phyloP scores from a whole-genome alignment of 176 grass and related monocot genomes.

The Poa pratensis region DNA sequence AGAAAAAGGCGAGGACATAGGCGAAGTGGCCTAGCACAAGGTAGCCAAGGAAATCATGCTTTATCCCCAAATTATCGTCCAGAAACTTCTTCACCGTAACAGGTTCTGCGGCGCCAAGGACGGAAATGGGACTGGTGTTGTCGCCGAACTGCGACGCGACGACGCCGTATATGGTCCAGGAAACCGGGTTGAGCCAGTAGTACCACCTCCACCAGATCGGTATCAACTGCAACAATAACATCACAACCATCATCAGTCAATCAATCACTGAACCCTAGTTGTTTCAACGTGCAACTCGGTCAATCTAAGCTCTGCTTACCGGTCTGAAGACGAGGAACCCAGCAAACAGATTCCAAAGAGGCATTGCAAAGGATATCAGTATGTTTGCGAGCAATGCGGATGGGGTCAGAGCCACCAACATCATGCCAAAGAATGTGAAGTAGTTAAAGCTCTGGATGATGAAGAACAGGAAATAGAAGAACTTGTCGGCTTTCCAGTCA shows the following conservation, averaged over 20 bases:
- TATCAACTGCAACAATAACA: constrained; percentile 43
- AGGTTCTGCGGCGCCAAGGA: constrained; percentile 35
- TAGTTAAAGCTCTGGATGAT: constrained; percentile 70
- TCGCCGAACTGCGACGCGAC: constrained; percentile 68
- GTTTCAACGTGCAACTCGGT: neutral
- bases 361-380: constrained; percentile 55
- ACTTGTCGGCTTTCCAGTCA: constrained; percentile 62
- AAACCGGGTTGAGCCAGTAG: constrained; percentile 78
- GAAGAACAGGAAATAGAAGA: constrained; percentile 87
- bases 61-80: constrained; percentile 50
- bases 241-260: neutral
- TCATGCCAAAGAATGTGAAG: constrained; percentile 82
- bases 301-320: constrained; percentile 38
- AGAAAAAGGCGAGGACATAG: constrained; percentile 62
- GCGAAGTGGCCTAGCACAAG: constrained; percentile 62
- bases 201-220: constrained; percentile 98
- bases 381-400: constrained; percentile 63
- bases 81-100: constrained; percentile 31
- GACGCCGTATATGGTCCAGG: constrained; percentile 80
- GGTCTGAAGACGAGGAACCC: constrained; percentile 70
- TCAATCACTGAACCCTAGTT: neutral
- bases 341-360: constrained; percentile 81
- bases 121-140: neutral
- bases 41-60: constrained; percentile 65
- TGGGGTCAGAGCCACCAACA: constrained; percentile 69